phyloP scores from a whole-genome alignment of 441 rosid species.

The Daphne laureola region DNA sequence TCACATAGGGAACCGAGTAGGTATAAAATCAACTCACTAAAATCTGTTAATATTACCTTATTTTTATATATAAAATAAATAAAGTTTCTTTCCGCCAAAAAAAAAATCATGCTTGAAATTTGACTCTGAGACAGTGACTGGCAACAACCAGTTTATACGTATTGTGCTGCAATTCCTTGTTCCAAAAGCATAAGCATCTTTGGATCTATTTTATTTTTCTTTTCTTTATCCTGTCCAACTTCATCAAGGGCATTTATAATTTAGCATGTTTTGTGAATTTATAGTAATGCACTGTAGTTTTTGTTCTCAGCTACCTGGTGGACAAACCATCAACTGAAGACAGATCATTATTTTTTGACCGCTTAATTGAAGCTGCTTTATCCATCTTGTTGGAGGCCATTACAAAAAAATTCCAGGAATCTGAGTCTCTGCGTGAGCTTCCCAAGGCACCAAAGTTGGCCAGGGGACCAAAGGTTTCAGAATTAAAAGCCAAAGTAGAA shows the following conservation, averaged over 20 bases:
- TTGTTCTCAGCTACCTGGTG: constrained; percentile 68
- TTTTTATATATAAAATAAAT: too few relatives aligned
- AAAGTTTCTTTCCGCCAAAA: too few relatives aligned
- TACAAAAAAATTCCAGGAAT: constrained; percentile 37
- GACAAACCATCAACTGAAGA: constrained; percentile 68
- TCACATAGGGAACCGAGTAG: too few relatives aligned
- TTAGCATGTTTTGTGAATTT: not conserved
- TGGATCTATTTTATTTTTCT: not conserved
- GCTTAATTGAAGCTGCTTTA: constrained; percentile 84
- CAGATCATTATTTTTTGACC: constrained; percentile 71
- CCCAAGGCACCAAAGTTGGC: constrained; percentile 78
- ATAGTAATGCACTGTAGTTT: constrained; percentile 16
- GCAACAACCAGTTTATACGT: not conserved
- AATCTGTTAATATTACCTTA: too few relatives aligned
- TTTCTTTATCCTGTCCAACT: not conserved
- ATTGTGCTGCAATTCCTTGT: too few relatives aligned
- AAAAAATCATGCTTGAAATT: not conserved
- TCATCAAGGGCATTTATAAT: not conserved
- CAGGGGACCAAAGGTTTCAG: constrained; percentile 88
- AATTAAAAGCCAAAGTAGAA: constrained; percentile 88
- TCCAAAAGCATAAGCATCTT: not conserved
- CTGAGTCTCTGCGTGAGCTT: constrained; percentile 57
- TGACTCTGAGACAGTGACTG: too few relatives aligned
- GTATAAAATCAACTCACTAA: too few relatives aligned
- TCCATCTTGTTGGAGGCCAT: constrained; percentile 62